A percentile compares a stretch with the other conserved stretches of the same genome.
Evolutionary conservation across 192 early-diverging fungal genomes (phyloP).

Genomic region (Funneliformis mosseae): DNA sequence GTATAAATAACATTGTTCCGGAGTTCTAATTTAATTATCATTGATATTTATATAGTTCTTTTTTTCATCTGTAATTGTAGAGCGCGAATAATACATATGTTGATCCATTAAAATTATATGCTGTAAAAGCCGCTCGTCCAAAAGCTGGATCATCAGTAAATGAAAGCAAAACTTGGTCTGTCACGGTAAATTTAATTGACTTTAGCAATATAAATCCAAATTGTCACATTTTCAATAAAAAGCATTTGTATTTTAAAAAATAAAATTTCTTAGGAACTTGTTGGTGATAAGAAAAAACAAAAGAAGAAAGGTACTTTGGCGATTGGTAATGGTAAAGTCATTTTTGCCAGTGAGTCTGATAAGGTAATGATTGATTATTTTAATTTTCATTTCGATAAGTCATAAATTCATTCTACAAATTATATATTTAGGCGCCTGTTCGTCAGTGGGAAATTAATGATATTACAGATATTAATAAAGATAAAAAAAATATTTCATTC

Average conservation of each 20-base stretch:
- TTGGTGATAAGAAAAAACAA: slow-evolving; percentile 72
- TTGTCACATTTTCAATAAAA: neutral
- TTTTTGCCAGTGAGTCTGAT: slow-evolving; percentile 64
- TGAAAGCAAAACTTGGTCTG: slow-evolving; percentile 54
- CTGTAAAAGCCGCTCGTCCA: slow-evolving; percentile 17
- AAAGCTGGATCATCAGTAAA: slow-evolving; percentile 29
- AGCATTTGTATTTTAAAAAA: neutral
- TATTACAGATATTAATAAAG: slow-evolving; percentile 61
- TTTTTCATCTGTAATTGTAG: neutral
- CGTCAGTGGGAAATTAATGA: slow-evolving; percentile 63
- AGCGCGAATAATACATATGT: slow-evolving; percentile 25
- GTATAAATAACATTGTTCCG: slow-evolving; percentile 21
- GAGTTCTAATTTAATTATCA: neutral
- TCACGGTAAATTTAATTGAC: slow-evolving; percentile 40
- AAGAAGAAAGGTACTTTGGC: slow-evolving; percentile 67
- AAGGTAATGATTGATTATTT: slow-evolving; percentile 41
- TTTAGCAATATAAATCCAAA: slow-evolving; percentile 14
- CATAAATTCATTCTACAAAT: slow-evolving; percentile 17
- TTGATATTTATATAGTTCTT: neutral
- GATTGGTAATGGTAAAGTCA: slow-evolving; percentile 62
- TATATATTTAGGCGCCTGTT: slow-evolving; percentile 44
- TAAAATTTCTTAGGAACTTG: slow-evolving; percentile 45
- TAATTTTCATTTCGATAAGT: slow-evolving; percentile 21
- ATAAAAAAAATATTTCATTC: slow-evolving; percentile 65
- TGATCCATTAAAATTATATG: slow-evolving; percentile 39